These are phyloP conservation scores for Crucibulum laeve DNA, from an alignment of 768 basidiomycete species.

Conservation along the genomic window DNA sequence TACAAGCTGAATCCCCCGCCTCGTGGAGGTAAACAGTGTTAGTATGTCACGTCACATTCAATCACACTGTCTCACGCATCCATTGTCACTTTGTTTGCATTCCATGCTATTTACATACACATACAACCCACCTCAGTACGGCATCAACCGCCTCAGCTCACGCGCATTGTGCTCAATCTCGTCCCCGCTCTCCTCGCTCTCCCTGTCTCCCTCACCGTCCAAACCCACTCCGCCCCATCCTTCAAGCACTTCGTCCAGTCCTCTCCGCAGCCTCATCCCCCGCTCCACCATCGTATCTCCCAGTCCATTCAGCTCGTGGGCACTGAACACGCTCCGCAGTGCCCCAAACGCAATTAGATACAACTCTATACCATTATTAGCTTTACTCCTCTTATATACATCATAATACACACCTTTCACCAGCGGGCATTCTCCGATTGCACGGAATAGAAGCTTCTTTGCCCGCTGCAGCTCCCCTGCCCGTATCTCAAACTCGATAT, in stretches of 20 bases:
- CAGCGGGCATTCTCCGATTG: conserved; percentile 70
- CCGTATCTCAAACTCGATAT: conserved; percentile 73
- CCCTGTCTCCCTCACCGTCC: conserved; percentile 22
- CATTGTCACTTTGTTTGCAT: neutral
- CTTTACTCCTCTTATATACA: neutral
- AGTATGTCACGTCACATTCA: conserved; percentile 3
- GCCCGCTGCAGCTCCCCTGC: conserved; percentile 53
- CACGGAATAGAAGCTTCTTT: conserved; percentile 71
- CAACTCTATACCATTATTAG: conserved; percentile 41
- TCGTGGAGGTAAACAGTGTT: conserved; percentile 23
- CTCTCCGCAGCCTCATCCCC: conserved; percentile 58
- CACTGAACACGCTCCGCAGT: conserved; percentile 57
- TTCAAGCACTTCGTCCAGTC: conserved; percentile 54
- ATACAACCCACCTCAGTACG: conserved; percentile 37
- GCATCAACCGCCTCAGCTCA: conserved; percentile 58
- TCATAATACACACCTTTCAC: conserved; percentile 55
- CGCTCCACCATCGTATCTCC: conserved; percentile 77
- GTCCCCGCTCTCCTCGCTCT: conserved; percentile 38
- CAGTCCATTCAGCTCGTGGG: conserved; percentile 53
- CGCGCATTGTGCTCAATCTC: conserved; percentile 60
- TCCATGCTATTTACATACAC: neutral
- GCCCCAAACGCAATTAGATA: conserved; percentile 77
- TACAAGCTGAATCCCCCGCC: conserved; percentile 11
- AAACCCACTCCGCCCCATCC: conserved; percentile 32
- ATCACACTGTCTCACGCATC: conserved; percentile 1